Evolutionary conservation across 1,139 yeast species (phyloP).

Genomic region (Blastobotrys aristatus): DNA sequence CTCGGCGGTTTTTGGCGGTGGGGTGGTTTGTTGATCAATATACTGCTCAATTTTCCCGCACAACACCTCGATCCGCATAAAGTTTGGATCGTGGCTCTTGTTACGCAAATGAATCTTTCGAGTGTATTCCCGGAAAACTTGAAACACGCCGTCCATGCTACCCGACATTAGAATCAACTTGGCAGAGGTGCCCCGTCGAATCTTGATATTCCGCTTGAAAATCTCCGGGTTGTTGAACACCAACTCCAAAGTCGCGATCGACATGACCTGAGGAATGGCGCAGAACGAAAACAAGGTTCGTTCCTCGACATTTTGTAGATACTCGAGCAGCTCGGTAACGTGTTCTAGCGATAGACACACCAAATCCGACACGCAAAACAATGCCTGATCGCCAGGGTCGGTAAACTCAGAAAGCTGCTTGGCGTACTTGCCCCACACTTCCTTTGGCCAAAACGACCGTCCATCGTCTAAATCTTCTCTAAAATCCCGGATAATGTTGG

Average conservation of each 20-base stretch:
- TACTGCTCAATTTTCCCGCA: conserved; percentile 87
- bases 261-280: conserved; percentile 98
- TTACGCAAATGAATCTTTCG: conserved; percentile 75
- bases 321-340: conserved; percentile 70
- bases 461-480: conserved; percentile 90
- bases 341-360: conserved; percentile 76
- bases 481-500: conserved; percentile 93
- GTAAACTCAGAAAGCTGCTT: conserved; percentile 40
- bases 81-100: conserved; percentile 79
- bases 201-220: conserved; percentile 69
- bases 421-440: conserved; percentile 82
- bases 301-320: conserved; percentile 72
- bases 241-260: conserved; percentile 84
- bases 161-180: conserved; percentile 67
- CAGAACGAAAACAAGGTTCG: conserved; percentile 85
- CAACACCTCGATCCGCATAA: conserved; percentile 72
- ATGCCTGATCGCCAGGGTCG: conserved; percentile 49
- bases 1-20: conserved; percentile 17
- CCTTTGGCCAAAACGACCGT: conserved; percentile 94
- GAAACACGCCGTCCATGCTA: conserved; percentile 70
- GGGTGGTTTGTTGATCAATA: conserved; percentile 47
- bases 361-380: conserved; percentile 74
- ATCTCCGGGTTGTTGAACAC: conserved; percentile 79
- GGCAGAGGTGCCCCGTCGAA: conserved; percentile 89
- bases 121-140: conserved; percentile 67